Base-by-base conservation (phyloP, 2,329 filamentous ascomycete species). In the Scytalidium lignicola region DNA sequence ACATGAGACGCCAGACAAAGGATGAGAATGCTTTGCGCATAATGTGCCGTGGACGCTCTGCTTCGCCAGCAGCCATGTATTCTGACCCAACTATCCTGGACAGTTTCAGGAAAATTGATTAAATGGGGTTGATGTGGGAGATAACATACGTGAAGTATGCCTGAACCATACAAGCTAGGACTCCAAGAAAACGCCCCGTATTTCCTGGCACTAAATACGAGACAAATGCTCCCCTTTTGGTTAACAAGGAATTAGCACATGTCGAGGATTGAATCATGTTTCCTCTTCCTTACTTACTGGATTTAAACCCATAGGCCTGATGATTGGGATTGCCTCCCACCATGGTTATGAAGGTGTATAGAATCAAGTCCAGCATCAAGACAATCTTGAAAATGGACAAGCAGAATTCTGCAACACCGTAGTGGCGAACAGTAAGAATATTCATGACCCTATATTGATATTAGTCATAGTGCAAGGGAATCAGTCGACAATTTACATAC, bases 311-410 rank as follows among this genome's bases (percentile, higher is more conserved):
- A 56, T 86, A 89, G 0, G 77, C 71, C 56, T 90, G 85, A 23
- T 78, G 71, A 1, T 81, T 63, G 0, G 89, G 89, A 58, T 93
- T 93, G 1, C 85, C 88, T 3, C 88, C 89, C 1, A 92, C 69
- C 85, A 92, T 92, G 54, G 82, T 82, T 56, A 93, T 74, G 61
- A 93, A 88, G 3, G 88, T 91, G 67, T 87, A 90, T 55, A 80
- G 56, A 55, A 90, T 78, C 49, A 90, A 73, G 0, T 79, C 84
- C 29, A 88, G 66, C 51, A 78, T 79, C 40, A 79, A 64, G 12
- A 80, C 54, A 18, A 80, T 70, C 57, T 80, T 79, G 46, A 71
- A 72, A 1, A 75, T 55, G 2, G 79, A 73, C 43, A 75, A 72
- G 75, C 76, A 82, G 56, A 84, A 84, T 58, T 84, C 80, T 2